Base-by-base conservation (phyloP, 2,329 filamentous ascomycete genomes). In the Cryphonectria naterciae region DNA sequence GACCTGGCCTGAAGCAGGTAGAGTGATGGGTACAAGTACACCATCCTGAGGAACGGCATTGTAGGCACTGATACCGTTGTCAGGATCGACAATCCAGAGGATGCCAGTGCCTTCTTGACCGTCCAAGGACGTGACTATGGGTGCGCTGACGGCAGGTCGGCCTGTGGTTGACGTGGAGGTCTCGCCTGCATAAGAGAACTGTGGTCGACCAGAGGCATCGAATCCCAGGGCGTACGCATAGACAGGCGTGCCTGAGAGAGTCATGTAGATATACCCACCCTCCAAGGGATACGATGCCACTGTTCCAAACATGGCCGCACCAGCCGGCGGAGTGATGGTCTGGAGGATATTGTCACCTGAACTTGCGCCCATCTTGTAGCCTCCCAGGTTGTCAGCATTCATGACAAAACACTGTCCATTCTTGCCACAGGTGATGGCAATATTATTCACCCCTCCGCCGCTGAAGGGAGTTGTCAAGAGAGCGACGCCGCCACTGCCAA, bases 341-440 rank as follows among this genome's bases (percentile, higher is more conserved):
- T 85, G 83, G 4, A 86, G 80, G 2, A 85, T 81, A 7, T 81
- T 79, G 67, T 85, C 84, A 19, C 77, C 77, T 68, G 78, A 76
- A 25, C 77, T 78, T 67, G 76, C 79, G 3, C 77, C 78, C 17
- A 77, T 78, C 13, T 79, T 73, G 65, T 79, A 78, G 63, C 79
- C 77, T 6, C 78, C 78, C 46, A 62, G 60, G 35, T 62, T 62
- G 37, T 62, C 60, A 11, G 60, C 60, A 25, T 80, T 78, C 74
- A 79, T 70, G 10, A 74, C 61, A 39, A 85, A 85, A 0, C 82
- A 83, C 75, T 84, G 86, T 1, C 83, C 84, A 56, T 83, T 85
- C 76, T 87, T 87, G 17, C 85, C 85, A 3, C 83, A 83, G 0
- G 85, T 80, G 8, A 87, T 81, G 0, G 83, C 85, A 17, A 87